Percentiles rank a stretch among this genome's conserved stretches.
These are phyloP conservation scores for Aspergillus proliferans DNA, from an alignment of 2,329 filamentous ascomycete genomes.

Conservation along the genomic window DNA sequence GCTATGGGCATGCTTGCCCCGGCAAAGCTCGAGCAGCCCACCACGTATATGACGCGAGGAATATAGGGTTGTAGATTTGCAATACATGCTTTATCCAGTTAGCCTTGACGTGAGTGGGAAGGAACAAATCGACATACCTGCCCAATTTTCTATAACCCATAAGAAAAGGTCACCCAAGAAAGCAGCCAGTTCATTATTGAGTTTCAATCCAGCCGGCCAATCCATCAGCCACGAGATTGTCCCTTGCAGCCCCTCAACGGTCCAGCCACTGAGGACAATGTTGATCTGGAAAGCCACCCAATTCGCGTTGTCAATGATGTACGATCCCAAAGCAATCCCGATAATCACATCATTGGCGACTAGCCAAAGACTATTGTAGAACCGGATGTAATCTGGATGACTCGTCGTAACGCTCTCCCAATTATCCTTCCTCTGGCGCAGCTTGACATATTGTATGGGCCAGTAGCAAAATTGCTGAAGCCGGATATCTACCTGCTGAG, in stretches of 20 bases:
- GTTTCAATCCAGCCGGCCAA: conserved; percentile 87
- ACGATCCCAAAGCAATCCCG: conserved; percentile 90
- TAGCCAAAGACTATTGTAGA: conserved; percentile 98
- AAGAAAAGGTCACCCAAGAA: conserved; percentile 93
- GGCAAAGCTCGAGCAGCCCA: conserved; percentile 90
- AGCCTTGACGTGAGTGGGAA: conserved; percentile 6
- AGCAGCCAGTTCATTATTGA: conserved; percentile 87
- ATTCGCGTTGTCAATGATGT: conserved; percentile 89
- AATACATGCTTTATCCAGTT: conserved; percentile 58
- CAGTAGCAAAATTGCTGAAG: conserved; percentile 98
- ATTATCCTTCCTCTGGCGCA: conserved; percentile 81
- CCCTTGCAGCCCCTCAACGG: conserved; percentile 76
- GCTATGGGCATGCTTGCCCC: conserved; percentile 96
- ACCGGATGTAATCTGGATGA: conserved; percentile 96
- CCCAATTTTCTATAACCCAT: conserved; percentile 99
- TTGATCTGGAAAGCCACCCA: conserved; percentile 79
- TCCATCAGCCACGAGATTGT: conserved; percentile 96
- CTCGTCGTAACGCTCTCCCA: conserved; percentile 95
- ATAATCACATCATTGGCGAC: conserved; percentile 99
- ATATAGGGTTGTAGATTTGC: conserved; percentile 69
- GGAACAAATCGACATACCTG: conserved; percentile 48
- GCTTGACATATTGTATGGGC: conserved; percentile 90
- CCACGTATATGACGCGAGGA: conserved; percentile 82
- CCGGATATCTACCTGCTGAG: conserved; percentile 94
- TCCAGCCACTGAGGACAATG: conserved; percentile 69